Evolutionary conservation across 2,329 filamentous ascomycete genomes (phyloP).

Genomic region (Trichoderma guizhouense): DNA sequence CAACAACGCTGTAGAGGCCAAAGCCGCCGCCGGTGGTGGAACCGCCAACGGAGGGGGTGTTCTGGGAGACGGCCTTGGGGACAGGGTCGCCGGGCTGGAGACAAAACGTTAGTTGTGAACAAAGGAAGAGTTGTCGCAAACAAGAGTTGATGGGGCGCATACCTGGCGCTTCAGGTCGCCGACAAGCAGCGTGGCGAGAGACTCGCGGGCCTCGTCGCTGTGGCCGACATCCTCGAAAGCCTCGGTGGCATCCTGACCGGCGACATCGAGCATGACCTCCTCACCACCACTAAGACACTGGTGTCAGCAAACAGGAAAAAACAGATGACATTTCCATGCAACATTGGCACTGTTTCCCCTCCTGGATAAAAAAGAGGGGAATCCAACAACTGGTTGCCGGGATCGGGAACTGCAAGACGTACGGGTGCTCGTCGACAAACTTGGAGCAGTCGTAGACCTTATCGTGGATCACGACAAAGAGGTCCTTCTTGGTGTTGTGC

Average conservation of each 20-base stretch:
- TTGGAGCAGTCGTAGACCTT: conserved; percentile 89
- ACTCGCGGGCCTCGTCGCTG: conserved; percentile 96
- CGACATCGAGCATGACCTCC: conserved; percentile 95
- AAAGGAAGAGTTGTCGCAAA: background rate
- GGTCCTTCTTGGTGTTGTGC: conserved; percentile 91
- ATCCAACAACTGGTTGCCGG: background rate
- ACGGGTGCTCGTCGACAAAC: conserved; percentile 97
- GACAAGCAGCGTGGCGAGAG: conserved; percentile 72
- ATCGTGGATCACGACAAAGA: conserved; percentile 89
- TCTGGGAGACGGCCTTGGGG: conserved; percentile 57
- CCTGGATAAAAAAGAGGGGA: background rate
- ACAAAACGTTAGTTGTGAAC: background rate
- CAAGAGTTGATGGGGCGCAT: conserved; percentile 35
- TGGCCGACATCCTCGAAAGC: conserved; percentile 99
- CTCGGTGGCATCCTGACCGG: conserved; percentile 92
- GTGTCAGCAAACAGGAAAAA: background rate
- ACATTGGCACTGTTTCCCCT: background rate
- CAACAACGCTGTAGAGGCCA: conserved; percentile 75
- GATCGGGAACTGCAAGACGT: conserved; percentile 36
- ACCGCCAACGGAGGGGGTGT: conserved; percentile 48
- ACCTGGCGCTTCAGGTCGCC: conserved; percentile 79
- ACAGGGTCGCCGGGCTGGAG: conserved; percentile 70
- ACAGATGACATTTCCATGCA: background rate
- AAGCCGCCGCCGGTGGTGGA: conserved; percentile 63
- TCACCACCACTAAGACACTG: conserved; percentile 76